Evolutionary conservation across 495 filamentous ascomycete genomes (phyloP), one percentile per base, ranked within the genome.

Genomic region (Penicillium manginii): DNA sequence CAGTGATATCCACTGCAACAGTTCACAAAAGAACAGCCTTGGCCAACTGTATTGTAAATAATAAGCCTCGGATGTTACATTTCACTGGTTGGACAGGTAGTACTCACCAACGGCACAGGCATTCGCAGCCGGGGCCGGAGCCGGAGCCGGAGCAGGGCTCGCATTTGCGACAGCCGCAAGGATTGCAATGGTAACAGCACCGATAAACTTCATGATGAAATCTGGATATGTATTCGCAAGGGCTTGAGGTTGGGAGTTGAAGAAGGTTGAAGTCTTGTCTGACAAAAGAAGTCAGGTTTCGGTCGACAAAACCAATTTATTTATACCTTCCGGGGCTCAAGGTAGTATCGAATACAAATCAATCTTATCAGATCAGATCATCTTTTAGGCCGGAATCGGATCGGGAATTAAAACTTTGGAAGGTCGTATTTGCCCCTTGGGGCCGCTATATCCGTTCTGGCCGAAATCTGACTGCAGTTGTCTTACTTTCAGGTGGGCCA

Each of bases 341-440:
- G 10, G 15, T 4, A 26, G 22, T 26, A 22, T 47, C 17, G 8
- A 19, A 9, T 17, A 37, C 17, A 8, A n/a, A 17, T 26, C 9
- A 2, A 47, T 47, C 45, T 47, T 47, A 47, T 47, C 45, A 23
- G 45, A 47, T 47, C 45, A 47, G 45, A 47, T 47, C 11, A 47
- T 12, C 15, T 11, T 12, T 26, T 26, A 10, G 4, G 45, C 45
- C 45, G 45, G 45, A 19, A 47, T 47, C 45, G 45, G 45, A 47
- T 47, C 45, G 45, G 45, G 19, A 47, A 47, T 47, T 23, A 26
- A 9, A n/a, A 47, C 2, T 26, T 1, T 45, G 8, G 19, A 47
- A 23, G 11, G 45, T 14, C 6, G 43, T n/a, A 22, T 46, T 3
- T 46, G 43, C 18, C 21, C 18, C 43, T 21, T 18, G 23, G 23